Evolutionary conservation across 192 early-diverging fungal genomes (phyloP).

Genomic region (Podila horticola): DNA sequence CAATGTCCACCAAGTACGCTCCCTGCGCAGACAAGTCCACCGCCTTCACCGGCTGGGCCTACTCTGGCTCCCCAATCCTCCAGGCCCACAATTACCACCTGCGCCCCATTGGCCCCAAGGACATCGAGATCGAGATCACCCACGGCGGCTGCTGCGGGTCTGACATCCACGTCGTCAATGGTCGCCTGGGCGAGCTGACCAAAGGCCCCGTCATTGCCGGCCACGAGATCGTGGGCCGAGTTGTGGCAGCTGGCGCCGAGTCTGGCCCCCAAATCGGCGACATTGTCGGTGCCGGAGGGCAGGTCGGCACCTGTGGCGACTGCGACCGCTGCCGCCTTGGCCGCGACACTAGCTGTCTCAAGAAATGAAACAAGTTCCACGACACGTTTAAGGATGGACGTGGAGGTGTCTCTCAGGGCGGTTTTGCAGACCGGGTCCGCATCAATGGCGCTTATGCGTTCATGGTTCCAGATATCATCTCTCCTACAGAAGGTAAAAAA

Average conservation of each 20-base stretch:
- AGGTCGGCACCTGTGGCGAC: conserved; percentile 65
- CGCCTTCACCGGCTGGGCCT: conserved; percentile 56
- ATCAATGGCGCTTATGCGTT: conserved; percentile 69
- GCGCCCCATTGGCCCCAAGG: conserved; percentile 65
- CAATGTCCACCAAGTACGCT: background rate
- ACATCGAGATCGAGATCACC: conserved; percentile 79
- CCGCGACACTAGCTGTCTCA: conserved; percentile 29
- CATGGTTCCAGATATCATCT: conserved; percentile 67
- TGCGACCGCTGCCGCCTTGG: conserved; percentile 48
- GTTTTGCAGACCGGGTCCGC: conserved; percentile 64
- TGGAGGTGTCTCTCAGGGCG: conserved; percentile 63
- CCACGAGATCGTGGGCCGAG: conserved; percentile 62
- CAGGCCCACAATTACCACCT: conserved; percentile 63
- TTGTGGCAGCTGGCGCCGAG: conserved; percentile 47
- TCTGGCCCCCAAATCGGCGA: conserved; percentile 62
- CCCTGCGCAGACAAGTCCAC: conserved; percentile 63
- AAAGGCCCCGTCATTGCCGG: conserved; percentile 38
- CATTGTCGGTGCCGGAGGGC: conserved; percentile 72
- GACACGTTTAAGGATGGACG: conserved; percentile 64
- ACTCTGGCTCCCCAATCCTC: conserved; percentile 7
- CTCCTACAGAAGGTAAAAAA: conserved; percentile 57
- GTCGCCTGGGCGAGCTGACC: conserved; percentile 63
- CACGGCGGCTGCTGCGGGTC: conserved; percentile 83
- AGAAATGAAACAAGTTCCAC: conserved; percentile 66
- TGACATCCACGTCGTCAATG: conserved; percentile 74